Percentiles rank a stretch among this genome's conserved stretches.
These are phyloP conservation scores for Carex scoparia DNA, from an alignment of 176 grass and related monocot species.

Conservation along the genomic window DNA sequence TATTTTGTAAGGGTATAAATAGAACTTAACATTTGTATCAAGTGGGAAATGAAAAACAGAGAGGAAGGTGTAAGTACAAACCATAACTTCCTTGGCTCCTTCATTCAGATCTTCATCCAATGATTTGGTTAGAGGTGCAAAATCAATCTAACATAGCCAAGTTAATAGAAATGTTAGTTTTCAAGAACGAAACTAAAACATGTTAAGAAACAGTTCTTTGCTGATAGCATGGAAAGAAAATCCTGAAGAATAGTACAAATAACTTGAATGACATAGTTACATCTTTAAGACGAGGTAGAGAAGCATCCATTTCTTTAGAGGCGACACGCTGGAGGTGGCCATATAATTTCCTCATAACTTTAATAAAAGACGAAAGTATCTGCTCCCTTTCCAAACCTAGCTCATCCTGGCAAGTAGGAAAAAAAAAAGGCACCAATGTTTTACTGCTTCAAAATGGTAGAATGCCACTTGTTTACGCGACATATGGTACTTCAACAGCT, in stretches of 20 bases:
- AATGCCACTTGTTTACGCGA: neutral
- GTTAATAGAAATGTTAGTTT: slow-evolving; percentile 8
- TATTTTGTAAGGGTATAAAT: neutral
- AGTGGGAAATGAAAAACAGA: neutral
- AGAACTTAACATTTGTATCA: neutral
- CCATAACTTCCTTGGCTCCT: slow-evolving; percentile 72
- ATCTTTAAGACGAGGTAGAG: slow-evolving; percentile 81
- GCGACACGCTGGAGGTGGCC: slow-evolving; percentile 49
- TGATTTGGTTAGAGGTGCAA: slow-evolving; percentile 65
- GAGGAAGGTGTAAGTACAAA: slow-evolving; percentile 18
- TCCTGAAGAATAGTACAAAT: neutral
- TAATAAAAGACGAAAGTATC: slow-evolving; percentile 81
- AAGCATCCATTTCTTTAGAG: slow-evolving; percentile 67
- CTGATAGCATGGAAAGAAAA: neutral
- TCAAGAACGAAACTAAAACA: slow-evolving; percentile 4
- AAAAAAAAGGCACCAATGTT: slow-evolving; percentile 7
- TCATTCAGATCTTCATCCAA: slow-evolving; percentile 91
- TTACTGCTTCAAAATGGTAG: neutral
- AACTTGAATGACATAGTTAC: slow-evolving; percentile 8
- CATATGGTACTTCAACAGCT: neutral
- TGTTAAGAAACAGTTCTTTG: neutral
- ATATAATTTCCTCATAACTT: slow-evolving; percentile 85
- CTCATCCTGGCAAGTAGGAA: slow-evolving; percentile 52
- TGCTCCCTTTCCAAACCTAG: slow-evolving; percentile 87
- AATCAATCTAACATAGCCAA: slow-evolving; percentile 42